Percentiles rank a stretch among this genome's conserved stretches.
Evolutionary conservation across 257 asterid species (phyloP).

Genomic region (Pogostemon cablin): DNA sequence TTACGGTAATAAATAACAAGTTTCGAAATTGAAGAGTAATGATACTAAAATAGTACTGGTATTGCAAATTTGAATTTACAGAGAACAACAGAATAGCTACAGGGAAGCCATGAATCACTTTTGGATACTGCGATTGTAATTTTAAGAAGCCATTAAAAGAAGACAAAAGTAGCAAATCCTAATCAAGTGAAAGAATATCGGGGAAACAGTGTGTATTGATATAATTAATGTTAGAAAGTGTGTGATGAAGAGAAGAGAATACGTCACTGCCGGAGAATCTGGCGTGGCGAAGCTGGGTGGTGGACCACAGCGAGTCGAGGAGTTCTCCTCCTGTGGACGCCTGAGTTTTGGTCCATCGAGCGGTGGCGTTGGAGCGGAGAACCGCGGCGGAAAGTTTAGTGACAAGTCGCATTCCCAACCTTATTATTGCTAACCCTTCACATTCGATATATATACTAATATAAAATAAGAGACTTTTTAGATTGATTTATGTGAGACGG

Average conservation of each 20-base stretch:
- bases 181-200: no score
- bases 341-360: conserved; percentile 20
- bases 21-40: conserved; percentile 9
- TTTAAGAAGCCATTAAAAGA: conserved; percentile 1
- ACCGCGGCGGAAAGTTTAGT: conserved; percentile 41
- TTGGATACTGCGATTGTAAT: not conserved
- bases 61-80: conserved; percentile 7
- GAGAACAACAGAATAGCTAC: conserved; percentile 7
- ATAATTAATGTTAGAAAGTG: not conserved
- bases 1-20: not conserved
- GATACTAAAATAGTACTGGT: not conserved
- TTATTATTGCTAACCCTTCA: no score
- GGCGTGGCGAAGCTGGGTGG: conserved; percentile 77
- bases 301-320: conserved; percentile 66
- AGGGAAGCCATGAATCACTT: not conserved
- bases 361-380: conserved; percentile 39
- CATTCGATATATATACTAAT: no score
- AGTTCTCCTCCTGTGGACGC: conserved; percentile 31
- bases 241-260: conserved; percentile 19
- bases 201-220: no score
- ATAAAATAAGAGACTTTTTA: no score
- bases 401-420: conserved; percentile 46
- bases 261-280: conserved; percentile 88
- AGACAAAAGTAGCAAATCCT: no score
- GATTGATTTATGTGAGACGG: no score